Evolutionary conservation across 1,284 basidiomycete species (phyloP).

Genomic region (Sparassis latifolia): DNA sequence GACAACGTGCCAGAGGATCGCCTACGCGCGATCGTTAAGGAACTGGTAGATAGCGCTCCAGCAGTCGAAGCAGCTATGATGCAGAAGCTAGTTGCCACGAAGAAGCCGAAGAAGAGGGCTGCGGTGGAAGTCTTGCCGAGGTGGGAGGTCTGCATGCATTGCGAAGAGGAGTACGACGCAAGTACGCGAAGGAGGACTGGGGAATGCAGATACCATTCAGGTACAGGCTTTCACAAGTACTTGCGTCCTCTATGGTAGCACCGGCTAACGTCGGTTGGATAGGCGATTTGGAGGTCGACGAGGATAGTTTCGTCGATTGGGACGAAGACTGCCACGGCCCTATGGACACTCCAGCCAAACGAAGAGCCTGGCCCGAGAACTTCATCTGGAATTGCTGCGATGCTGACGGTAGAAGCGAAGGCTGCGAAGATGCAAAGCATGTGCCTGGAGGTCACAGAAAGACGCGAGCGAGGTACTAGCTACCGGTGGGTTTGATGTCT

Average conservation of each 20-base stretch:
- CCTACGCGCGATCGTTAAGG: conserved; percentile 32
- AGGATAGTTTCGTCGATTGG: conserved; percentile 36
- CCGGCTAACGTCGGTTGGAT: too few relatives aligned
- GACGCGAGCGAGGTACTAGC: conserved; percentile 2
- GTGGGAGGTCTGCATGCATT: conserved; percentile 38
- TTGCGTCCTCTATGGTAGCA: background rate
- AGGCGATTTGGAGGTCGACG: conserved; percentile 35
- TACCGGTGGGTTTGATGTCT: background rate
- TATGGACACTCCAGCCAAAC: conserved; percentile 35
- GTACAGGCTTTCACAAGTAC: conserved; percentile 3
- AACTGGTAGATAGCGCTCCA: conserved; percentile 32
- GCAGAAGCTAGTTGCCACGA: conserved; percentile 35
- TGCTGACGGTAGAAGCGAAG: conserved; percentile 25
- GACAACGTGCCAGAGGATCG: conserved; percentile 33
- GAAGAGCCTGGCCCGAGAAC: conserved; percentile 35
- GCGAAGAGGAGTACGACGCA: conserved; percentile 38
- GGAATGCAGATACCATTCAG: conserved; percentile 29
- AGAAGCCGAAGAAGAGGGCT: background rate
- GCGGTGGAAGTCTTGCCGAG: conserved; percentile 31
- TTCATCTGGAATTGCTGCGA: conserved; percentile 46
- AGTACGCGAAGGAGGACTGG: conserved; percentile 24
- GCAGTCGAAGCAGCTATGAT: conserved; percentile 36
- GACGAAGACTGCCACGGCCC: conserved; percentile 41
- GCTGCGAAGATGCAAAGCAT: conserved; percentile 28
- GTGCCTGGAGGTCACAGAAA: conserved; percentile 10